Base-by-base conservation (phyloP, 768 basidiomycete genomes). In the Mycena kentingensis region DNA sequence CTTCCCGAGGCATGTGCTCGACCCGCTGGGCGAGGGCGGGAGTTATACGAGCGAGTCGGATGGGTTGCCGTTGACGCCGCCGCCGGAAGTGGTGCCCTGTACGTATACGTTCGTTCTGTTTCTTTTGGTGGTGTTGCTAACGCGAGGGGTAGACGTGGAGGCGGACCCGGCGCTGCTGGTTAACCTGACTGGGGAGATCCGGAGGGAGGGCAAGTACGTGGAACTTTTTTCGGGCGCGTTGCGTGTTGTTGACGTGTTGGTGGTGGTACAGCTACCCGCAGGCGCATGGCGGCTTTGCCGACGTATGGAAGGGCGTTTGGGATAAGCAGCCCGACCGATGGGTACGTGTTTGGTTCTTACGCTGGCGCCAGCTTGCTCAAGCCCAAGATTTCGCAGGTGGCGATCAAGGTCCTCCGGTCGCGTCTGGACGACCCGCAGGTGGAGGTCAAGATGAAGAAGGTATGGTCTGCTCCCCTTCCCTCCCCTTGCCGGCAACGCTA, bases 201-300 rank as follows among this genome's bases (percentile, higher is more conserved):
- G 39, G 34, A 62, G 63, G 39, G 63, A 68, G 34, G 71, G 66
- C 11, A 63, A 62, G 46, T 61, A 41, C 52, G 60, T 52, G 31
- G 10, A 39, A 25, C 32, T 32, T 34, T 29, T 45, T 29, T 21
- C 34, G 7, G 22, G 15, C 34, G n/a, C 24, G n/a, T 21, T 16
- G 4, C 21, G 27, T 24, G 29, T 48, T 35, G 4, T 26, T 46
- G 52, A 62, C 28, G 35, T 39, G 44, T 4, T 37, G 38, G 56
- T 25, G 45, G 55, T 25, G 52, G 48, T 12, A 26, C 49, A 46
- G 51, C 54, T 68, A 70, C 48, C 61, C 76, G 2, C 65, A 68
- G 39, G 73, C 73, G 0, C 71, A 72, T 54, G 77, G 77, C 7
- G 77, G 75, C 11, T 77, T 74, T 56, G 70, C 73, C 13, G 77